Evolutionary conservation across 192 early-diverging fungal species (phyloP), one percentile per base, ranked within the genome.

Genomic region (Linnemannia exigua): DNA sequence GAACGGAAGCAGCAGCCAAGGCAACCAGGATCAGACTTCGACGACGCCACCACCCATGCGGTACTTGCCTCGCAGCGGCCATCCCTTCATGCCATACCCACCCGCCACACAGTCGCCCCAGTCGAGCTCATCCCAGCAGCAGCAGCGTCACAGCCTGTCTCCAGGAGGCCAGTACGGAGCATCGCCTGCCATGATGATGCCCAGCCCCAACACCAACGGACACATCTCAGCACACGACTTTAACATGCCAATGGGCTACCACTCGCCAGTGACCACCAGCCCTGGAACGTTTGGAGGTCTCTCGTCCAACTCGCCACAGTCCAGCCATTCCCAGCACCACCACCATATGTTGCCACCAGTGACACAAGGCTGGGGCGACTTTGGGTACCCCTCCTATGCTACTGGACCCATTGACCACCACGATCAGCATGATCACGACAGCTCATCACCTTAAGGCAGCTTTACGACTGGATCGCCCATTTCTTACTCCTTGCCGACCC

Each of bases 121-220:
- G 72, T 86, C 84, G 12, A 75, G 76, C 38, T 71, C 73, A 41
- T 36, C 37, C 31, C 70, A 72, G 41, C 81, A 84, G 41, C 81
- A 84, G 76, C 84, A 86, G 76, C 84, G 78, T 9, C 84, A 86
- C 50, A 86, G 84, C 28, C 28, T 86, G 35, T 86, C 84, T 0
- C 84, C 84, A 19, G 78, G 78, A 5, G 74, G 75, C n/a, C 75
- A 86, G 11, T 74, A 74, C 22, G 79, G 54, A 63, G 83, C 77
- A 58, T 85, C 83, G 36, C 83, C 83, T 25, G 84, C 84, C 4
- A 80, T 86, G 84, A 86, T 86, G 84, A 86, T 86, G 84, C 84
- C 84, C 22, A 77, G 61, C 84, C 79, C 84, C 31, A 75, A 75
- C 37, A 72, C 44, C 47, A 83, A 77, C 61, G 81, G 81, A 48